phyloP scores from a whole-genome alignment of 139 green algal genomes.

The Chlorella vulgaris region DNA sequence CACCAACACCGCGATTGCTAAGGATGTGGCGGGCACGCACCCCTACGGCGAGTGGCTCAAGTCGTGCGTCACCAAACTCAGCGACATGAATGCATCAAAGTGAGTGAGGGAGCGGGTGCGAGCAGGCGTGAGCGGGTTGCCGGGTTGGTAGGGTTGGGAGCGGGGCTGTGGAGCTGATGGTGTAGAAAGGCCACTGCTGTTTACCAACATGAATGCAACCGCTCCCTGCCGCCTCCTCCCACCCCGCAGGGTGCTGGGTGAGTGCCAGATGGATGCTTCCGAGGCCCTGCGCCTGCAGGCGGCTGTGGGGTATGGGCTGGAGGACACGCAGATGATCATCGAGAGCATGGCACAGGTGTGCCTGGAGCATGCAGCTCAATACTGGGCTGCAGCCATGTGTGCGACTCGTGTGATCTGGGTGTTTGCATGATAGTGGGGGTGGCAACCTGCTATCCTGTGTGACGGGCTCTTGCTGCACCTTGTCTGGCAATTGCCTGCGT shows the following conservation, averaged over 20 bases:
- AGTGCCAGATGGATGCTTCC: conserved; percentile 58
- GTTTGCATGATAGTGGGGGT: too few relatives aligned
- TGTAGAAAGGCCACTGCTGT: too few relatives aligned
- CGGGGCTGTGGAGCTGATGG: neutral
- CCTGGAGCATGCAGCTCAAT: too few relatives aligned
- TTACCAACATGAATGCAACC: neutral
- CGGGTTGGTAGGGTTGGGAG: neutral
- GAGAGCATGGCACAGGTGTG: conserved; percentile 90
- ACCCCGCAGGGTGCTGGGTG: conserved; percentile 31
- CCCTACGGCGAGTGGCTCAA: conserved; percentile 92
- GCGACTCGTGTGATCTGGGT: neutral
- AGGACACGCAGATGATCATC: conserved; percentile 97
- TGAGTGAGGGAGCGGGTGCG: neutral
- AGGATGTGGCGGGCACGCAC: conserved; percentile 66
- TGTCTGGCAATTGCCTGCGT: too few relatives aligned
- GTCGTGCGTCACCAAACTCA: conserved; percentile 54
- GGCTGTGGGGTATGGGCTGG: conserved; percentile 74
- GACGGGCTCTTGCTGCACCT: too few relatives aligned
- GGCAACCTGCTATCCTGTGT: too few relatives aligned
- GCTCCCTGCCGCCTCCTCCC: neutral
- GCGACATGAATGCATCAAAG: conserved; percentile 54
- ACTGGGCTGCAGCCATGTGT: too few relatives aligned
- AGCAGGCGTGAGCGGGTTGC: neutral
- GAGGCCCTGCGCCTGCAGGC: conserved; percentile 74
- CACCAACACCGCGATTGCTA: conserved; percentile 86